phyloP scores from a whole-genome alignment of 257 asterid species.

The Nemophila menziesii region DNA sequence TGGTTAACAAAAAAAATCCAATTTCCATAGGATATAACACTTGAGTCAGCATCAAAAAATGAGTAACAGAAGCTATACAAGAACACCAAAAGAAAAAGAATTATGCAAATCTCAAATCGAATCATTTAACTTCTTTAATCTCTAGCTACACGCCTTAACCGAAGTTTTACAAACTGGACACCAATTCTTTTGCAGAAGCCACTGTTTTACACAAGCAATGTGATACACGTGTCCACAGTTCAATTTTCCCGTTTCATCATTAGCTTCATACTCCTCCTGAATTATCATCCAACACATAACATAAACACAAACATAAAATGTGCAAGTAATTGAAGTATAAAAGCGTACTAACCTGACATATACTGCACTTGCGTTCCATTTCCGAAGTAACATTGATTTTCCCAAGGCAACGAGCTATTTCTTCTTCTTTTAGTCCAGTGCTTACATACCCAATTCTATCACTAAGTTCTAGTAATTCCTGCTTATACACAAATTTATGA shows the following conservation, averaged over 20 bases:
- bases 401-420: slow-evolving; percentile 46
- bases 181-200: slow-evolving; percentile 61
- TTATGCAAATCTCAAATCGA: neutral
- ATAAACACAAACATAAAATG: too few species aligned
- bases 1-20: neutral
- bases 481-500: too few species aligned
- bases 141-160: slow-evolving; percentile 27
- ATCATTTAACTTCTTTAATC: slow-evolving; percentile 5
- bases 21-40: neutral
- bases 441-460: slow-evolving; percentile 74
- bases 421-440: slow-evolving; percentile 77
- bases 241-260: slow-evolving; percentile 64
- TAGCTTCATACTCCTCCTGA: slow-evolving; percentile 67
- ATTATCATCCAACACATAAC: neutral
- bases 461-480: slow-evolving; percentile 86
- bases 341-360: slow-evolving; percentile 58
- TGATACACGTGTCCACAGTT: slow-evolving; percentile 69
- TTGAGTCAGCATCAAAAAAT: neutral
- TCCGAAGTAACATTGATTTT: slow-evolving; percentile 34
- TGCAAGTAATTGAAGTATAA: neutral
- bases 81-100: neutral
- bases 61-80: slow-evolving; percentile 9
- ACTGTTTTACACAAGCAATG: slow-evolving; percentile 58
- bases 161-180: slow-evolving; percentile 73
- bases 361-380: slow-evolving; percentile 55